These are phyloP conservation scores for Colletotrichum sp. DNA, from an alignment of 2,329 filamentous ascomycete species.

Conservation along the genomic window DNA sequence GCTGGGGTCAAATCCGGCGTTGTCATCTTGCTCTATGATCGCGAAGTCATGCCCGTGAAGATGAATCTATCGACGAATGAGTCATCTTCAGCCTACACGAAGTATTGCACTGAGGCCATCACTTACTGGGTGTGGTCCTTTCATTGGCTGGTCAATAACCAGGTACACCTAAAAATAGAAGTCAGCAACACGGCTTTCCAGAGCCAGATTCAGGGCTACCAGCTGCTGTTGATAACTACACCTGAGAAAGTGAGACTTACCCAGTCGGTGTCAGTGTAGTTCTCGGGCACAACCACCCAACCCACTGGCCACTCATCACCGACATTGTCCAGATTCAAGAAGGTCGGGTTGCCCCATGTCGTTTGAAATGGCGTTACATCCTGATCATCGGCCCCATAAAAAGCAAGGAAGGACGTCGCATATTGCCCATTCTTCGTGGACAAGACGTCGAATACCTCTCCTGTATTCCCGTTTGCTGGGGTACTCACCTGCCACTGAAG, in stretches of 20 bases:
- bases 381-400: too few relatives aligned
- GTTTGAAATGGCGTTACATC: background rate
- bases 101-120: too few relatives aligned
- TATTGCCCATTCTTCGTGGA: too few relatives aligned
- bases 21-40: background rate
- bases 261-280: background rate
- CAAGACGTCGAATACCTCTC: too few relatives aligned
- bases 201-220: too few relatives aligned
- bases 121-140: background rate
- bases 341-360: background rate
- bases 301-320: background rate
- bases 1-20: rapidly evolving
- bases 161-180: background rate
- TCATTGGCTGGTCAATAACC: background rate
- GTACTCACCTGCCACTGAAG: background rate
- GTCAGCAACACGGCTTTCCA: background rate
- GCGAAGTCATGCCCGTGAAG: background rate
- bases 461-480: too few relatives aligned
- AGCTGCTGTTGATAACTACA: too few relatives aligned
- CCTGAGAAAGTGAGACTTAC: background rate
- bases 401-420: too few relatives aligned
- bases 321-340: background rate
- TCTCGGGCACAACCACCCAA: background rate
- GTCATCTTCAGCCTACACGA: too few relatives aligned
- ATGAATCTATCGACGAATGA: background rate